Conservation (phyloP, 2,329 filamentous ascomycete species). For the Botrytis fabae region DNA sequence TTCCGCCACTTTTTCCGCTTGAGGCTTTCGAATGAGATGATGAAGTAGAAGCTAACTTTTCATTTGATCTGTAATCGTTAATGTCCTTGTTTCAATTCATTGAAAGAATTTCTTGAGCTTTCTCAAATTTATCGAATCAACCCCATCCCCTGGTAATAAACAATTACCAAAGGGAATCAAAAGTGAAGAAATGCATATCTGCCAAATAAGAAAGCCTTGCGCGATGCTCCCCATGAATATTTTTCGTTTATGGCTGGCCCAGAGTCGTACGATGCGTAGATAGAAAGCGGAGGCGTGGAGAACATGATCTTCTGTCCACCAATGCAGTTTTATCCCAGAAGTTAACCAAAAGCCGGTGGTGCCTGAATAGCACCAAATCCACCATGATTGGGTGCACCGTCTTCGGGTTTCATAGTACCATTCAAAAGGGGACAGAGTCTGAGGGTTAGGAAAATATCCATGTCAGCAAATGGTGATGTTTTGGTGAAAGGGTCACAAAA, state of each 20-base stretch:
- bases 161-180: background rate
- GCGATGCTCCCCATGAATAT: background rate
- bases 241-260: background rate
- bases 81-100: background rate
- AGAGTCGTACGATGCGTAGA: conserved; percentile 17
- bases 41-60: background rate
- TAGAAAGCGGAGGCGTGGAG: conserved; percentile 18
- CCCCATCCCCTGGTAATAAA: background rate
- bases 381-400: conserved; percentile 54
- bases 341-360: conserved; percentile 14
- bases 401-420: conserved; percentile 69
- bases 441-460: conserved; percentile 33
- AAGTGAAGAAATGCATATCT: background rate
- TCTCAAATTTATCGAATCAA: background rate
- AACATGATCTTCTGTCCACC: background rate
- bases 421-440: conserved; percentile 84
- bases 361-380: conserved; percentile 53
- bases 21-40: background rate
- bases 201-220: background rate
- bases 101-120: background rate
- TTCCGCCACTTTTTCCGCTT: no score
- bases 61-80: background rate
- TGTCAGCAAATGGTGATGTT: conserved; percentile 20
- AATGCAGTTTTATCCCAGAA: background rate
- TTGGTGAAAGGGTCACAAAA: background rate